Evolutionary conservation across 2,329 filamentous ascomycete genomes (phyloP), one percentile per base, ranked within the genome.

Genomic region (Penicillium sp.): DNA sequence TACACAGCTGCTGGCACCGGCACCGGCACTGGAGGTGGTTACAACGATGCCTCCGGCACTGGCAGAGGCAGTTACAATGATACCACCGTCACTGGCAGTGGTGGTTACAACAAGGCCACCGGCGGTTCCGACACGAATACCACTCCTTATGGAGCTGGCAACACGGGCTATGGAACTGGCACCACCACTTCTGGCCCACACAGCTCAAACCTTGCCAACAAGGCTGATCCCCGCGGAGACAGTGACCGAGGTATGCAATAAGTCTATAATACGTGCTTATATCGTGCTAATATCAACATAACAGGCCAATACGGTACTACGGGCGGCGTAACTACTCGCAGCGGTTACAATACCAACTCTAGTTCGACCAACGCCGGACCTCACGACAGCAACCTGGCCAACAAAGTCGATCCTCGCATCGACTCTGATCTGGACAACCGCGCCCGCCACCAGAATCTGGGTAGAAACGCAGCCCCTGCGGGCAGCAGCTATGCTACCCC

Each of bases 161-260:
- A n/a, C n/a, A n/a, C n/a, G n/a, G n/a, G n/a, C n/a, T n/a, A n/a
- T n/a, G n/a, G n/a, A n/a, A n/a, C 59, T 28, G 47, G 47, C 18
- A 50, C 43, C 28, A 59, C 58, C 33, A 46, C 55, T 47, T 62
- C 62, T 43, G 70, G 74, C 16, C 74, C 72, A 30, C 72, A 75
- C 57, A 60, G 61, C 11, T 71, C 71, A 18, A 73, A 74, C 21
- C 43, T 71, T 11, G 66, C 68, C 45, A 77, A 77, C 59, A 74
- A 70, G 57, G 47, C 65, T 6, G 74, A 77, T 55, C 64, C 65
- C 24, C 58, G 65, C 11, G 59, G 66, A 16, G 66, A 73, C 58
- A 69, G 63, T 42, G 66, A 70, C 55, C 59, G 49, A 30, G 38
- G 55, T 40, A 52, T 26, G 35, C 38, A 38, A n/a, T 30, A 55